Evolutionary conservation across 1,284 basidiomycete genomes (phyloP), one percentile per base, ranked within the genome.

Genomic region (Naganishia albida): DNA sequence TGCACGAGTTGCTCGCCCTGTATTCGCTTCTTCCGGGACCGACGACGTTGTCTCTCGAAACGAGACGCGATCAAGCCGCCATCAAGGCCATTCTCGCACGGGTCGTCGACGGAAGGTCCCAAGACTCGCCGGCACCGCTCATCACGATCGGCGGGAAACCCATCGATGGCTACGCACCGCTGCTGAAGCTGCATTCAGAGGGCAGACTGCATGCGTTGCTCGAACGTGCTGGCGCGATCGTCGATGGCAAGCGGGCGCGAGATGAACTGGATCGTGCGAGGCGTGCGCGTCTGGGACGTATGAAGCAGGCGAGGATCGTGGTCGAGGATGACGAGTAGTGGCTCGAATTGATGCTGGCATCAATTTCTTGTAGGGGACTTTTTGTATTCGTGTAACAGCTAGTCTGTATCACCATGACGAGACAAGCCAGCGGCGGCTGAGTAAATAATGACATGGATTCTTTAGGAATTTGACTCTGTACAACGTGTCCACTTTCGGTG

Each of bases 101-200:
- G 3, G n/a, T 65, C 50, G 49, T 63, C 39, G 43, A 57, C 12
- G 54, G 48, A n/a, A 48, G 62, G 4, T 39, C 39, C 0, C 28
- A 30, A 7, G 64, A 53, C 28, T 62, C 57, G 7, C 44, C 46
- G 2, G 38, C 59, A 18, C 52, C 65, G 16, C n/a, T 68, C n/a
- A 62, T 68, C 20, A 64, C 63, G 8, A 68, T 68, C 64, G 60
- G 40, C 6, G 67, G 67, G 6, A 23, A 38, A 16, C 56, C 59
- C 12, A 60, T 68, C 30, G 50, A 55, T 40, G 64, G 64, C 13
- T 65, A 63, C 30, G 53, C 65, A 16, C 40, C 34, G 7, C 40
- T 68, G 23, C 18, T 55, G 16, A 56, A 44, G 40, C 51, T 65
- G 0, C 67, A 68, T 28, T 16, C 30, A 16, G 54, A 56, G 15